Evolutionary conservation across 805 yeast genomes (phyloP), one percentile per base, ranked within the genome.

Genomic region (Zygosaccharomyces rouxii): DNA sequence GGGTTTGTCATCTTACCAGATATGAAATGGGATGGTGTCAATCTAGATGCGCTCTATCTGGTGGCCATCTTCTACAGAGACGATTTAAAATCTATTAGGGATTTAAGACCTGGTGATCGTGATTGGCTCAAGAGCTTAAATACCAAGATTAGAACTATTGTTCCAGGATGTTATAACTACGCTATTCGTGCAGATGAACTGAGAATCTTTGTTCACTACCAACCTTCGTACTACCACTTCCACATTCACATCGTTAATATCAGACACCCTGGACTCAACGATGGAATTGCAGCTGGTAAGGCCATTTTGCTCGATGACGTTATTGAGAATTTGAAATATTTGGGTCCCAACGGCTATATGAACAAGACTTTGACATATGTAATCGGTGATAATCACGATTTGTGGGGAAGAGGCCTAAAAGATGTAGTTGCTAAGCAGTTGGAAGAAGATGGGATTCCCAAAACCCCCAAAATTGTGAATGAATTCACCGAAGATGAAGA

Each of bases 221-320:
- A 90, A 56, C 99, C 99, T 0, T 86, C 96, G 0, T 94, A 92
- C 66, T 94, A 94, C 62, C 98, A 94, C 61, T 84, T 94, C 72
- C 99, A 94, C 63, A 77, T 94, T 14, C 99, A 94, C 64, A 83
- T 88, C 14, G 96, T 89, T 16, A 84, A 86, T 58, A 73, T 86
- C 5, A 73, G 68, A 16, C 86, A 86, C 56, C 80, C 79, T 1
- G 87, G 94, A 1, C 58, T 84, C 47, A 81, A 89, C 40, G 76
- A 77, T 54, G 80, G 95, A 41, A 76, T 86, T 58, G 67, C 79
- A 5, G 78, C 76, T 2, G 98, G 98, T 2, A 86, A 85, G 58
- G 96, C 97, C 1, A 73, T 88, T 18, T 68, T 89, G 23, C 67
- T 94, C 38, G 95, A 87, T 49, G 95, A 87, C 51, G 77, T 89